phyloP scores from a whole-genome alignment of 768 basidiomycete species.

The Naganishia vishniacii region DNA sequence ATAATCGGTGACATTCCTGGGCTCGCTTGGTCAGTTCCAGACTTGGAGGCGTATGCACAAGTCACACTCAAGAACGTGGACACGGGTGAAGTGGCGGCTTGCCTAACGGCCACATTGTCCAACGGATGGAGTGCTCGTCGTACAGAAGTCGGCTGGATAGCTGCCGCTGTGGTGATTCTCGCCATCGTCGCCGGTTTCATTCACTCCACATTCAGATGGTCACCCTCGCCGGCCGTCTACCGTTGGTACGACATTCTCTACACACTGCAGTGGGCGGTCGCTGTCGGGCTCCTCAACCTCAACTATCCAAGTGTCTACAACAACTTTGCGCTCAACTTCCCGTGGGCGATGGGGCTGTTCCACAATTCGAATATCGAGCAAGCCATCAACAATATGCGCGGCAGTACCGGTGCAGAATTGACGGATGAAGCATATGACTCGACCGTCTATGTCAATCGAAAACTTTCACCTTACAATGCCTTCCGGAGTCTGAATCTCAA shows the following conservation, averaged over 20 bases:
- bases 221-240: constrained; percentile 59
- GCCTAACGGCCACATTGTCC: constrained; percentile 82
- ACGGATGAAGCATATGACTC: constrained; percentile 60
- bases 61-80: constrained; percentile 64
- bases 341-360: constrained; percentile 74
- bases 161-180: constrained; percentile 56
- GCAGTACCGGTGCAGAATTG: constrained; percentile 71
- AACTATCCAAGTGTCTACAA: constrained; percentile 82
- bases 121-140: constrained; percentile 84
- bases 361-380: constrained; percentile 61
- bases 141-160: constrained; percentile 68
- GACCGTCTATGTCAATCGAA: constrained; percentile 71
- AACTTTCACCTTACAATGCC: constrained; percentile 70
- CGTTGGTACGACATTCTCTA: constrained; percentile 75
- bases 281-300: constrained; percentile 68
- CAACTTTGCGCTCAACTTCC: constrained; percentile 76
- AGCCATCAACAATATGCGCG: constrained; percentile 76
- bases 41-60: constrained; percentile 83
- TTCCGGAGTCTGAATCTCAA: constrained; percentile 30
- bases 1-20: constrained; percentile 61
- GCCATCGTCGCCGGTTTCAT: constrained; percentile 57
- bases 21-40: constrained; percentile 80
- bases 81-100: constrained; percentile 72
- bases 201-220: constrained; percentile 47
- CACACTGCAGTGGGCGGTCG: constrained; percentile 78